Evolutionary conservation across 139 green algal species (phyloP).

Genomic region (Micractinium conductrix): DNA sequence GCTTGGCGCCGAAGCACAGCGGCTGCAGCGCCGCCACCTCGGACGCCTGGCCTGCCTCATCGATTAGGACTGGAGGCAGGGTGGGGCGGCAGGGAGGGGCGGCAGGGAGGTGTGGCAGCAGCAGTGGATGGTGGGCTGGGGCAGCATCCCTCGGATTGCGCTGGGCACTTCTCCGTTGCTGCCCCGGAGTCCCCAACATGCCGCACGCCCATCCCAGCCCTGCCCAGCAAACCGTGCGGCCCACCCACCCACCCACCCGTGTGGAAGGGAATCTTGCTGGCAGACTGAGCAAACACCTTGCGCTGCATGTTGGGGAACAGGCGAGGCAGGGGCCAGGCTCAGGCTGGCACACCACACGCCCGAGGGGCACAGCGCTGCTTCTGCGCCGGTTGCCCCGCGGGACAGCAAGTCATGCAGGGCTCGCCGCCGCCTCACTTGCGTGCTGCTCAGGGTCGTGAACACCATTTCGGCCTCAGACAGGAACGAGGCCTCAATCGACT

Average conservation of each 20-base stretch:
- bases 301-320: conserved; percentile 16
- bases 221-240: too few species aligned
- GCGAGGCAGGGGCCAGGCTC: neutral
- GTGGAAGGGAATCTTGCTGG: conserved; percentile 27
- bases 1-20: conserved; percentile 74
- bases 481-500: conserved; percentile 56
- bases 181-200: too few species aligned
- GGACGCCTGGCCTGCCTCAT: conserved; percentile 92
- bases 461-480: conserved; percentile 83
- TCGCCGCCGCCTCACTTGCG: conserved; percentile 43
- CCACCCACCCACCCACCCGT: conserved; percentile 30
- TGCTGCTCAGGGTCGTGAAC: conserved; percentile 85
- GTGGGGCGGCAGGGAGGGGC: neutral
- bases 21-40: conserved; percentile 89
- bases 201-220: too few species aligned
- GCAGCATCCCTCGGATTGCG: too few species aligned
- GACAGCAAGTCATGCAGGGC: neutral
- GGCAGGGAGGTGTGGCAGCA: neutral
- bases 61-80: conserved; percentile 85
- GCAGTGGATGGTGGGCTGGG: too few species aligned
- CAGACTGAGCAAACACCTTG: conserved; percentile 42
- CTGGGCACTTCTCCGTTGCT: too few species aligned
- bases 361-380: neutral
- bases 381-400: neutral
- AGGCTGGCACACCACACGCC: neutral